Base-by-base conservation (phyloP, 2,329 filamentous ascomycete genomes). In the Aureobasidium melanogenum region DNA sequence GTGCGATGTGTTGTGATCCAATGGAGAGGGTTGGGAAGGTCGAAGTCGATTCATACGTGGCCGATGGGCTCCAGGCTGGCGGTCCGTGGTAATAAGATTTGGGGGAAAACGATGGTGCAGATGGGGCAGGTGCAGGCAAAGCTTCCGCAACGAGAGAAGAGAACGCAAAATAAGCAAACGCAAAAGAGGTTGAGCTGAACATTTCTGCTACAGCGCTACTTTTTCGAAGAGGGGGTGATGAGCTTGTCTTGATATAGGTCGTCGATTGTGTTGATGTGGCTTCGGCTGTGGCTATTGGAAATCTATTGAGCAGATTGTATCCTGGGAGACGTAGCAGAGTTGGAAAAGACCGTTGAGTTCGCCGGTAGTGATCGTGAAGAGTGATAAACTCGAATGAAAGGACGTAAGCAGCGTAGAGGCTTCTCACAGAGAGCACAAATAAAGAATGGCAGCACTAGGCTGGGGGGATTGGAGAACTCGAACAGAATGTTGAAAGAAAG, bases 321-420 rank as follows among this genome's bases (percentile, higher is more conserved):
- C 50, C 50, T 30, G 47, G 59, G 48, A 46, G 38, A 54, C 48
- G 52, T 44, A 14, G 70, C 71, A 41, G 67, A 71, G 62, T 70
- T 68, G 36, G 73, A 73, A 63, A 79, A 81, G 54, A 12, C 80
- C 81, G 65, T 82, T 82, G 64, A 82, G 79, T 4, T 72, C 77
- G 24, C 75, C 75, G 17, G 79, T 61, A 61, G 41, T 43, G 59
- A 55, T 44, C 26, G 48, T 61, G 59, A 39, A 17, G 43, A 59
- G 43, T 38, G 56, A 59, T 59, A 59, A 8, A 48, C 30, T 47
- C 41, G 41, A 61, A 61, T 30, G 59, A 61, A 55, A 52, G 59
- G 48, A 61, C 59, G 59, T 28, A 30, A 54, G 56, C 32, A 46
- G 50, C 36, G 47, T 54, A 48, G 38, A 38, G 38, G 59, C 59